phyloP scores from a whole-genome alignment of 805 yeast species.

The Alloascoidea africana region DNA sequence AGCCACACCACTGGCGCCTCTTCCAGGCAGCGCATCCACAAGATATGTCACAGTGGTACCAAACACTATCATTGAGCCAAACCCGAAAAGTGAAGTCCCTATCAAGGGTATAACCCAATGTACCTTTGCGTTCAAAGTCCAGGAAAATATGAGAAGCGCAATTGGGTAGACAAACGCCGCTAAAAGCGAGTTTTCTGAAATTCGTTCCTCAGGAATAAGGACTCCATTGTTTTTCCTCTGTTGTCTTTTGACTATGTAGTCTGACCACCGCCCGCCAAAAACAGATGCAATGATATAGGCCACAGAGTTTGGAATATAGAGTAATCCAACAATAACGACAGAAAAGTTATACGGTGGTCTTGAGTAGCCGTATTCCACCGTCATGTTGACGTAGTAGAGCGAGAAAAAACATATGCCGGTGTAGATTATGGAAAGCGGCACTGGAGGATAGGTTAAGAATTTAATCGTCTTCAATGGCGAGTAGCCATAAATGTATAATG shows the following conservation, averaged over 20 bases:
- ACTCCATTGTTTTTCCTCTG: slow-evolving; percentile 43
- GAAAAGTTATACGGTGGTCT: slow-evolving; percentile 48
- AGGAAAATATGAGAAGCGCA: slow-evolving; percentile 52
- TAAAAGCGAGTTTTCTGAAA: slow-evolving; percentile 49
- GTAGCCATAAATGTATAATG: slow-evolving; percentile 29
- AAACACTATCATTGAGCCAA: slow-evolving; percentile 62
- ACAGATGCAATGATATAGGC: slow-evolving; percentile 54
- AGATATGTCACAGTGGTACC: slow-evolving; percentile 61
- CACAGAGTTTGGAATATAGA: slow-evolving; percentile 65
- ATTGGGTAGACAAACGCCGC: slow-evolving; percentile 45
- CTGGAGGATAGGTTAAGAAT: slow-evolving; percentile 54
- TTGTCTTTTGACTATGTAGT: slow-evolving; percentile 30
- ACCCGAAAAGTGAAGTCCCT: slow-evolving; percentile 64
- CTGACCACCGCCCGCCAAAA: slow-evolving; percentile 65
- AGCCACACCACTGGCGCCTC: slow-evolving; percentile 75
- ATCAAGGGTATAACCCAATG: slow-evolving; percentile 62
- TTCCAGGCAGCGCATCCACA: slow-evolving; percentile 64
- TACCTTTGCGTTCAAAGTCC: slow-evolving; percentile 48
- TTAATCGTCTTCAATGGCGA: slow-evolving; percentile 45
- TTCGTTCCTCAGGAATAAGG: slow-evolving; percentile 53
- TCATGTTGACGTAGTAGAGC: slow-evolving; percentile 52
- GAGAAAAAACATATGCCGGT: slow-evolving; percentile 52
- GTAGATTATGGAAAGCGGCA: slow-evolving; percentile 37
- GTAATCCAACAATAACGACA: slow-evolving; percentile 44
- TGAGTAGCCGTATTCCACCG: slow-evolving; percentile 44